Conservation (phyloP, 345 rosid genomes). For the Microthlaspi erraticum region DNA sequence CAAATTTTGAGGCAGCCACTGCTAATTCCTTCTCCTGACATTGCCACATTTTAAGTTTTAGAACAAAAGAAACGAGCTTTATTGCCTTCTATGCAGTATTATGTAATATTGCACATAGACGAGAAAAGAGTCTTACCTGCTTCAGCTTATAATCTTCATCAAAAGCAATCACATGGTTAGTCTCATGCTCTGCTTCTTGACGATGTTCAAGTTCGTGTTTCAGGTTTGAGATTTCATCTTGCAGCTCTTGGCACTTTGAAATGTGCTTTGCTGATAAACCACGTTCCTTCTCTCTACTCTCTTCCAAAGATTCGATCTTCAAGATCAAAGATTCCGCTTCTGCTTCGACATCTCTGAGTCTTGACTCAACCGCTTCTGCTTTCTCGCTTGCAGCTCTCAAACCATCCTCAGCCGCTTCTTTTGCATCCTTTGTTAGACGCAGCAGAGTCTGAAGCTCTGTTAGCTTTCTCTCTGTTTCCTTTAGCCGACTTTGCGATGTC, state of each 20-base stretch:
- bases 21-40: conserved; percentile 76
- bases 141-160: conserved; percentile 54
- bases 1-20: conserved; percentile 66
- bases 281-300: conserved; percentile 41
- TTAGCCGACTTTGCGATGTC: conserved; percentile 49
- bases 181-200: conserved; percentile 47
- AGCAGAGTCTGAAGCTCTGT: conserved; percentile 52
- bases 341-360: conserved; percentile 55
- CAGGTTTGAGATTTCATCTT: conserved; percentile 61
- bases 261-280: conserved; percentile 41
- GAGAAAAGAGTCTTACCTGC: conserved; percentile 58
- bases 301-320: conserved; percentile 55
- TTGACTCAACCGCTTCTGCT: conserved; percentile 57
- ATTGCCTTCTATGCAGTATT: neutral
- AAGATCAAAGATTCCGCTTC: conserved; percentile 56
- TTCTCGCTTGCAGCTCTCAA: conserved; percentile 47
- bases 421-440: conserved; percentile 50
- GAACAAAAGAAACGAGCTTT: neutral
- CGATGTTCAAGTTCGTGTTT: conserved; percentile 54
- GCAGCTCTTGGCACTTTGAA: conserved; percentile 50
- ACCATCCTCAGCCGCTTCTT: conserved; percentile 58
- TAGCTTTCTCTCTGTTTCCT: conserved; percentile 53
- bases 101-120: conserved; percentile 5
- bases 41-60: conserved; percentile 27
- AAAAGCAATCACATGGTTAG: conserved; percentile 44